Evolutionary conservation across 2,329 filamentous ascomycete genomes (phyloP), one percentile per base, ranked within the genome.

Genomic region (Cadophora malorum): DNA sequence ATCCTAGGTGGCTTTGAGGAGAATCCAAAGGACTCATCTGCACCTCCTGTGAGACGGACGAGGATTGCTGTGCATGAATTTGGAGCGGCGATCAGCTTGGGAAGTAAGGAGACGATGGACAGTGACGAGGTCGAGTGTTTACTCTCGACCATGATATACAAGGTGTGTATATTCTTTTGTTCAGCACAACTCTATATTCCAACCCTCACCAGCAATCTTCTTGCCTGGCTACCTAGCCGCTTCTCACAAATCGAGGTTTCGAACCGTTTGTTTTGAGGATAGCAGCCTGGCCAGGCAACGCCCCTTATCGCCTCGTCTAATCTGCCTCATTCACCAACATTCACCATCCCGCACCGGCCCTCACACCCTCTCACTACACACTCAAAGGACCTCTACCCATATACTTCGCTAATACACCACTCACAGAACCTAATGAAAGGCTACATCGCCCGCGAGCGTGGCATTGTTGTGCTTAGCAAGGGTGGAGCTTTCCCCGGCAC

Each of bases 121-220:
- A 85, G 87, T 38, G 96, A 99, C 77, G 96, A 99, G 80, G 94
- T 98, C 4, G 96, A 99, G 80, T 99, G 96, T 79, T 82, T 97
- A 74, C 78, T 99, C 76, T 93, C 96, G 33, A 98, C 97, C 78
- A 92, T 97, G 87, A 97, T 99, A 70, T 99, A 98, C 84, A 99
- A 98, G 88, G 95, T 97, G 80, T 80, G 23, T 66, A 8, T 38
- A 59, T 50, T 59, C 59, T 67, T 49, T 21, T 62, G 23, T 28
- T 16, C n/a, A 55, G 7, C 50, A 25, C 21, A 38, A 21, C 45
- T 7, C 5, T 38, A 4, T 49, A 45, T 45, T 12, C 41, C 12
- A 45, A 45, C 10, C 19, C 35, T 63, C 45, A 50, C 25, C 2
- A 8, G 3, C n/a, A 21, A 21, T 1, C n/a, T 41, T 5, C 1